A percentile compares a stretch with the other conserved stretches of the same genome.
These are phyloP conservation scores for Coemansia sp. DNA, from an alignment of 192 early-diverging fungal species.

Conservation along the genomic window DNA sequence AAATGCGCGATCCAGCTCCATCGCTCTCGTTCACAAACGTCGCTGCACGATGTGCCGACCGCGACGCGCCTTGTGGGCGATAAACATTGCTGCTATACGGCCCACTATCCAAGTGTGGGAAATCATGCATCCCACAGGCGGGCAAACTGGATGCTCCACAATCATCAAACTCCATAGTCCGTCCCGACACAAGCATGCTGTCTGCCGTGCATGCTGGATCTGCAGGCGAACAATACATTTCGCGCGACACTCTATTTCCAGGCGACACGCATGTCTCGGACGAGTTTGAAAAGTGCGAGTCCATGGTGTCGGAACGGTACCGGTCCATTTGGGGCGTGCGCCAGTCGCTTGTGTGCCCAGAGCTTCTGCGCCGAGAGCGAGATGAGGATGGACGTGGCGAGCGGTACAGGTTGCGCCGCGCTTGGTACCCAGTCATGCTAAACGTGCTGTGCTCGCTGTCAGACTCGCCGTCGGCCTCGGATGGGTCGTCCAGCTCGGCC, in stretches of 20 bases:
- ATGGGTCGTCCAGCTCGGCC: conserved; percentile 14
- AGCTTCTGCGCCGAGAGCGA: conserved; percentile 10
- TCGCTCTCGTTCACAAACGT: not conserved
- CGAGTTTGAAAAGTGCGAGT: conserved; percentile 40
- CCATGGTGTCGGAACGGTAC: conserved; percentile 31
- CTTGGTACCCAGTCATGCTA: not conserved
- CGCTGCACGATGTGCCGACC: not conserved
- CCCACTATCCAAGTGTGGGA: not conserved
- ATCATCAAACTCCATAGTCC: not conserved
- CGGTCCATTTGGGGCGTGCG: conserved; percentile 6
- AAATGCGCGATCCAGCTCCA: not conserved
- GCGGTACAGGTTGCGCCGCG: conserved; percentile 2
- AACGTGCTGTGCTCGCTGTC: conserved; percentile 21
- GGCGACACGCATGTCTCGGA: conserved; percentile 50
- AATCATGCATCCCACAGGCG: not conserved
- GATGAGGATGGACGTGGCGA: not conserved
- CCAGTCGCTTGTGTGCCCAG: conserved; percentile 13
- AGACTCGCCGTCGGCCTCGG: conserved; percentile 46
- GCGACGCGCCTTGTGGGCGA: not conserved
- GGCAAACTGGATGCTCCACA: not conserved
- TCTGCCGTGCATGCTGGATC: not conserved
- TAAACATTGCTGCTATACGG: not conserved
- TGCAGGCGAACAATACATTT: conserved; percentile 9
- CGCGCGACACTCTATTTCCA: conserved; percentile 17
- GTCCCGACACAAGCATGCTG: not conserved